Conservation (phyloP, 106 monocot species). For the Dactylorhiza incarnata region DNA sequence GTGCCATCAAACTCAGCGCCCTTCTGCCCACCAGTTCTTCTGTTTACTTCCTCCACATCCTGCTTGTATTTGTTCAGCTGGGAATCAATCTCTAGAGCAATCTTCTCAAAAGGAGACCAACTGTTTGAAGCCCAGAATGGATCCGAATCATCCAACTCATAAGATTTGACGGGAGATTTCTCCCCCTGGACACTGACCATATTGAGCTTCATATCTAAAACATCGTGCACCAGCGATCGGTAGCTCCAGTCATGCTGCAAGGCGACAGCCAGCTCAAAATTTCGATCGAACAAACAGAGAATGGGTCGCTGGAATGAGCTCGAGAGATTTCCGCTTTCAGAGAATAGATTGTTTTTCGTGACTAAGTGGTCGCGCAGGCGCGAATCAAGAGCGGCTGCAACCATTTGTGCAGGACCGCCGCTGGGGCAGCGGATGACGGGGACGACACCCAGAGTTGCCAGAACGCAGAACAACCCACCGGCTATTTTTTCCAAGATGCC, state of each 20-base stretch:
- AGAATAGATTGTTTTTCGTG: conserved; percentile 69
- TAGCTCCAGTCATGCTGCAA: conserved; percentile 96
- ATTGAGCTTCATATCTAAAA: conserved; percentile 72
- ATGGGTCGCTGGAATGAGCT: conserved; percentile 71
- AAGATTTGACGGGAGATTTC: conserved; percentile 42
- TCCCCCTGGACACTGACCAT: conserved; percentile 42
- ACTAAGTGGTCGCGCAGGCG: conserved; percentile 69
- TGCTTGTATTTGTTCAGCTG: conserved; percentile 91
- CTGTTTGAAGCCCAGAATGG: conserved; percentile 73
- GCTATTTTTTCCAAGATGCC: conserved; percentile 60
- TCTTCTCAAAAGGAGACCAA: conserved; percentile 86
- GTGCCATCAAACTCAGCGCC: conserved; percentile 82
- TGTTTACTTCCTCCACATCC: conserved; percentile 86
- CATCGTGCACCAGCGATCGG: conserved; percentile 73
- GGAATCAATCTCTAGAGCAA: conserved; percentile 85
- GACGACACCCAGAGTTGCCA: conserved; percentile 68
- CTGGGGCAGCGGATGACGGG: conserved; percentile 65
- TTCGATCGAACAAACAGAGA: conserved; percentile 80
- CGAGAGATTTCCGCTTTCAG: conserved; percentile 34
- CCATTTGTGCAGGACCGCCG: conserved; percentile 91
- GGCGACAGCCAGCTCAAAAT: conserved; percentile 86
- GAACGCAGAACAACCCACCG: conserved; percentile 62
- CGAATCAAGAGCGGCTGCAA: conserved; percentile 63
- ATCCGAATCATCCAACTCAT: conserved; percentile 72
- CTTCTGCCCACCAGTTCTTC: conserved; percentile 58